A percentile compares a stretch with the other conserved stretches of the same genome.
These are phyloP conservation scores for Kluyveromyces nonfermentans DNA, from an alignment of 805 yeast genomes.

Conservation along the genomic window DNA sequence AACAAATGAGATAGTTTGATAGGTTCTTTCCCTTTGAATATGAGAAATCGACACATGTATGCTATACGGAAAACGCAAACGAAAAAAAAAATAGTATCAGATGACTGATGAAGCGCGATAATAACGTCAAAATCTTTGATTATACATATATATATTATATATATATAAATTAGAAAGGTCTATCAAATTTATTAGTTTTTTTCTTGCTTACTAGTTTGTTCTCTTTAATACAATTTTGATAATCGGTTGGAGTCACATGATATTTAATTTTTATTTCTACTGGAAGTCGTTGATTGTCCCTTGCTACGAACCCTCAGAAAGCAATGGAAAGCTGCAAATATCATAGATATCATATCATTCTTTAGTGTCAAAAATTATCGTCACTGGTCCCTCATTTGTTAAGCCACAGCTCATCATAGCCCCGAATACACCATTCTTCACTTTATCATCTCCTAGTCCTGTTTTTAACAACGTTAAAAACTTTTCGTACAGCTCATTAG, in stretches of 20 bases:
- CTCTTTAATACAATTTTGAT: too few species aligned
- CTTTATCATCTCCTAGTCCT: constrained; percentile 54
- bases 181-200: too few species aligned
- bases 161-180: too few species aligned
- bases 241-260: neutral
- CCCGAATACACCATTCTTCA: constrained; percentile 85
- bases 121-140: too few species aligned
- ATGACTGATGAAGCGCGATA: too few species aligned
- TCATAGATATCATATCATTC: constrained; percentile 30
- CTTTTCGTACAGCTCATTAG: constrained; percentile 35
- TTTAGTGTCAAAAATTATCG: constrained; percentile 70
- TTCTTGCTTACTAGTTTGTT: too few species aligned
- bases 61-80: too few species aligned
- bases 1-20: constrained; percentile 76
- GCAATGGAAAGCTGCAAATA: too few species aligned
- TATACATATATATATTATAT: too few species aligned
- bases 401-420: constrained; percentile 94
- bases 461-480: constrained; percentile 40
- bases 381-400: constrained; percentile 90
- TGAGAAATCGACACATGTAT: constrained; percentile 83
- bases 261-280: neutral
- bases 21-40: constrained; percentile 85
- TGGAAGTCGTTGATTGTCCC: too few species aligned
- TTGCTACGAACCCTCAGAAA: too few species aligned
- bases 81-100: too few species aligned